Evolutionary conservation across 176 grass and related monocot species (phyloP), one percentile per base, ranked within the genome.

Genomic region (Cenchrus fungigraminus): DNA sequence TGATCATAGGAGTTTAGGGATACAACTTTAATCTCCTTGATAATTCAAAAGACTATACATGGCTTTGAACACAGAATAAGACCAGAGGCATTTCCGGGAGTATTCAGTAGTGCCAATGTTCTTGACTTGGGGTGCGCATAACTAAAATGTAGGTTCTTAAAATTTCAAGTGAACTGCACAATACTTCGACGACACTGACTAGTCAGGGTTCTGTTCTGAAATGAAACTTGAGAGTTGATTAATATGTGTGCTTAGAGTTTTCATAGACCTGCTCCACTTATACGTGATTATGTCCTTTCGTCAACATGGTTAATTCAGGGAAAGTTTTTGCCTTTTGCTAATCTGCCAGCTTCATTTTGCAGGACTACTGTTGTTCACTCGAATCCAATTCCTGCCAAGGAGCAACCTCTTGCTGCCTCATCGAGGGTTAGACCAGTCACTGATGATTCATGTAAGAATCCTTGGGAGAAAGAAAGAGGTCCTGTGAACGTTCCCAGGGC

Each of bases 331-430:
- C 20, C 9, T 51, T 68, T 88, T 74, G n/a, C 25, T 94, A 68
- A 86, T 61, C n/a, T 86, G 17, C 46, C 46, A 34, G 4, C 12
- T 84, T 73, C 52, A 47, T 89, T 79, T 74, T 71, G 51, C 76
- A 98, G 97, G 91, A 94, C 97, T 31, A 98, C 97, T 42, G 56
- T 95, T 73, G 90, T 98, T 76, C 91, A 98, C 71, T 92, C 93
- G 7, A 85, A 68, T 89, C 91, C 93, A 57, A 85, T 98, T 37
- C 90, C 93, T 74, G 82, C 78, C 58, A 95, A 98, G 65, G 95
- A 89, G 73, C 82, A 90, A 71, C 74, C 88, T 52, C 64, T 67
- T 75, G 37, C 78, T 78, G 88, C 62, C 58, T 64, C 82, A 42
- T 86, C 59, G 29, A 91, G 77, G 77, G 85, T 81, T 58, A 92